Base-by-base conservation (phyloP, 805 yeast genomes). In the Metschnikowia peoriensis region DNA sequence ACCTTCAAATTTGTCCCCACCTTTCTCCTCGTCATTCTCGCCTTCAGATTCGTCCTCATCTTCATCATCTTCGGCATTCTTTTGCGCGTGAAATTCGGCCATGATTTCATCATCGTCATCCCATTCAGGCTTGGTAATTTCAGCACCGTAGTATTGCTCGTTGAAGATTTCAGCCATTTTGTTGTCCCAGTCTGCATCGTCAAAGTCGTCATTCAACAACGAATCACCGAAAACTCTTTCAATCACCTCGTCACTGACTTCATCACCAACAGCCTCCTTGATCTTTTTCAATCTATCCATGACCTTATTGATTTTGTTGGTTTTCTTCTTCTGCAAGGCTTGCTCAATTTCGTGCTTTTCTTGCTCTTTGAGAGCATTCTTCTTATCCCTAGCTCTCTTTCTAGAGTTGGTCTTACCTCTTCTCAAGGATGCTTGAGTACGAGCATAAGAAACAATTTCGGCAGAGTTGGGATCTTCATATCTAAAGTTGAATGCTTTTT, bases 371-470 rank as follows among this genome's bases (percentile, higher is more conserved):
- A 72, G 77, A 43, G 82, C 86, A 45, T 74, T 79, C 68, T 84
- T 82, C 65, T 78, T 81, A 42, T 89, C 89, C 74, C 98, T 84
- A 69, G 85, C 86, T 69, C 85, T 83, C 75, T 90, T 90, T 61
- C 99, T 82, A 11, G 87, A 69, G 60, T 85, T 82, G 54, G 84
- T 78, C 47, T 83, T 84, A 17, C 86, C 83, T 66, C 99, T 80
- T 73, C 99, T 85, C 65, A 91, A 78, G 0, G 98, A 90, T 27
- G 94, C 96, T 70, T 91, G 97, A 41, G 77, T 86, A 80, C 99
- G 90, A 2, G 98, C 97, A 73, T 93, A 94, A 15, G 96, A 86
- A 16, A 92, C 86, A 68, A 94, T 89, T 63, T 93, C 97, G 0
- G 93, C 89, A 7, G 97, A 81, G 58, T 84, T 83, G 14, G 96